A percentile compares a stretch with the other conserved stretches of the same genome.
phyloP scores from a whole-genome alignment of 495 filamentous ascomycete species.

The Neurospora africana region DNA sequence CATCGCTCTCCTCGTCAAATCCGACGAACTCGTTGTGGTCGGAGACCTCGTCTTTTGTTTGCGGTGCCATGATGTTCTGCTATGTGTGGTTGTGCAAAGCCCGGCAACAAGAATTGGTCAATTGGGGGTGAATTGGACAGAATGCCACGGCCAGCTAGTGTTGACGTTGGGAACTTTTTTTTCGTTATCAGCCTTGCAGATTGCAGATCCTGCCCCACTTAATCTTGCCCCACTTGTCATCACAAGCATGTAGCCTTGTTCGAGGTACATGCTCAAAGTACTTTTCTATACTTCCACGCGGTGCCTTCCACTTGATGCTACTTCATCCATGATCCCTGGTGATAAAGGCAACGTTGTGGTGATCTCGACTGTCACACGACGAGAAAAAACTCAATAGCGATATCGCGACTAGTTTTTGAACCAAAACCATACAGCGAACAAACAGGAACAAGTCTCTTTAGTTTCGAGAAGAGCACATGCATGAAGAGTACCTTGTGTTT shows the following conservation, averaged over 20 bases:
- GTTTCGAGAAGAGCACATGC: too few relatives aligned
- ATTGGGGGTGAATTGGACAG: not conserved
- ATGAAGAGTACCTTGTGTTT: too few relatives aligned
- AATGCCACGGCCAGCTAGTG: slow-evolving; percentile 3
- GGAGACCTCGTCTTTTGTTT: slow-evolving; percentile 13
- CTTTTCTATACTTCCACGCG: not conserved
- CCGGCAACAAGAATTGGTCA: not conserved
- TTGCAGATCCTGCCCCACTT: slow-evolving; percentile 4
- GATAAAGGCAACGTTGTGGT: not conserved
- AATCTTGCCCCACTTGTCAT: not conserved
- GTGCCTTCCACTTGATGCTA: not conserved
- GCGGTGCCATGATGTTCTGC: slow-evolving; percentile 8
- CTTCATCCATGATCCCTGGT: not conserved
- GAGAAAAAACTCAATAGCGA: not conserved
- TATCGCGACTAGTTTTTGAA: not conserved
- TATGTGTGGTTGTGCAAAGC: not conserved
- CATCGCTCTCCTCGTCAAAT: slow-evolving; percentile 26
- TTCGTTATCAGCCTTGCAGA: slow-evolving; percentile 19
- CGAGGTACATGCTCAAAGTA: not conserved
- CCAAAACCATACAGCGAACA: too few relatives aligned
- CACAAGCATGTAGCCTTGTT: slow-evolving; percentile 9
- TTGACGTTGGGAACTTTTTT: slow-evolving; percentile 22
- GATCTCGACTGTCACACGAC: not conserved
- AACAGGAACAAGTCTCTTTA: too few relatives aligned
- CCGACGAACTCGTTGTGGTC: slow-evolving; percentile 21